A percentile compares a stretch with the other conserved stretches of the same genome.
Conservation (phyloP, 352 stramenopile genomes). For the Phytophthora multivora region DNA sequence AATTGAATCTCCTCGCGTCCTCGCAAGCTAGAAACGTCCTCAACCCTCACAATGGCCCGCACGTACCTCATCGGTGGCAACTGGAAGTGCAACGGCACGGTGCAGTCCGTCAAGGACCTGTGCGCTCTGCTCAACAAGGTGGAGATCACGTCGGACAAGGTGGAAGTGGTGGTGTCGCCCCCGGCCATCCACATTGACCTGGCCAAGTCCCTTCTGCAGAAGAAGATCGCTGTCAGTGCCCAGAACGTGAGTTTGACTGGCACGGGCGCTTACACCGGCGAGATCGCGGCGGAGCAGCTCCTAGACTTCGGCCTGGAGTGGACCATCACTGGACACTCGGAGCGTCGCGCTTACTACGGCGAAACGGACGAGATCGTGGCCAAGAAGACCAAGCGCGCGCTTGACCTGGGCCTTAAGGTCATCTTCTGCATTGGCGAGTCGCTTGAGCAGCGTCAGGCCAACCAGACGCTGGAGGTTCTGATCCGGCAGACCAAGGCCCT, state of each 20-base stretch:
- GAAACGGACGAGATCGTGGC: slow-evolving; percentile 92
- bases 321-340: slow-evolving; percentile 88
- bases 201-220: slow-evolving; percentile 55
- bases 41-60: slow-evolving; percentile 28
- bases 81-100: slow-evolving; percentile 71
- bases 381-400: slow-evolving; percentile 85
- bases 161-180: slow-evolving; percentile 82
- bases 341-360: slow-evolving; percentile 85
- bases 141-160: slow-evolving; percentile 58
- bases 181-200: slow-evolving; percentile 60
- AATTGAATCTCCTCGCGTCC: slow-evolving; percentile 18
- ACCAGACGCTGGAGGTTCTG: slow-evolving; percentile 90
- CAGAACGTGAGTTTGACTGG: slow-evolving; percentile 89
- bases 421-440: slow-evolving; percentile 97
- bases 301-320: slow-evolving; percentile 65
- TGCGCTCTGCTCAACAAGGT: slow-evolving; percentile 85
- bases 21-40: slow-evolving; percentile 1
- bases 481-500: slow-evolving; percentile 93
- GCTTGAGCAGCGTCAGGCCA: slow-evolving; percentile 81
- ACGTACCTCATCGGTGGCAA: slow-evolving; percentile 55
- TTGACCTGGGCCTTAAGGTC: slow-evolving; percentile 85
- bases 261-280: slow-evolving; percentile 92
- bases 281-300: slow-evolving; percentile 90
- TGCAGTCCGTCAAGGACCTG: slow-evolving; percentile 87
- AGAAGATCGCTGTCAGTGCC: slow-evolving; percentile 71